Conservation (phyloP, 2,329 filamentous ascomycete species). For the Sordariomycetes sp. region DNA sequence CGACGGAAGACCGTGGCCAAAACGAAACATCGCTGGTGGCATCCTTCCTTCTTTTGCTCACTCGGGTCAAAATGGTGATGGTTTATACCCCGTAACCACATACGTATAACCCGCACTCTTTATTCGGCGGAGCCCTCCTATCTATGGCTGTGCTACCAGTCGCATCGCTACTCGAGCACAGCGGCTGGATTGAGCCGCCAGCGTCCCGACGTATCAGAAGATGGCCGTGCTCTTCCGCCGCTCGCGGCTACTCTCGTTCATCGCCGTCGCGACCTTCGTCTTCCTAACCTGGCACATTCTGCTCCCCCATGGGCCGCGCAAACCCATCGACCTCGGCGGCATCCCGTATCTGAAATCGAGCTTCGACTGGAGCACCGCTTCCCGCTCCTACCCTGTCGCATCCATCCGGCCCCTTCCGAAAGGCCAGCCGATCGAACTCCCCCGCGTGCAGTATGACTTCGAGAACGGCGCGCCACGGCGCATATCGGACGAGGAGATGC, state of each 20-base stretch:
- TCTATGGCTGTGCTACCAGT: background rate
- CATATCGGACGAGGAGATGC: conserved; percentile 4
- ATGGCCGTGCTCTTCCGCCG: conserved; percentile 3
- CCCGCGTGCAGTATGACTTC: conserved; percentile 25
- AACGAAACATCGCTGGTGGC: background rate
- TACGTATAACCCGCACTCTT: background rate
- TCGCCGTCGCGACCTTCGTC: background rate
- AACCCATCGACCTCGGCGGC: background rate
- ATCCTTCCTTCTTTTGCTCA: background rate
- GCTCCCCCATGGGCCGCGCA: background rate
- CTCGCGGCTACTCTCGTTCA: background rate
- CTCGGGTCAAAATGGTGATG: background rate
- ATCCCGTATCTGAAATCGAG: conserved; percentile 13
- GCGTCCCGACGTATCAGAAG: background rate
- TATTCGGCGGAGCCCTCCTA: background rate
- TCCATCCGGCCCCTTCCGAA: conserved; percentile 20
- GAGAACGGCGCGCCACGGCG: conserved; percentile 8
- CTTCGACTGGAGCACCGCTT: conserved; percentile 19
- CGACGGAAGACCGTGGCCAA: no score
- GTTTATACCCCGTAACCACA: background rate
- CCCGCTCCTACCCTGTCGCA: conserved; percentile 16
- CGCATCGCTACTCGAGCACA: background rate
- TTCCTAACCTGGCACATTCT: conserved; percentile 1
- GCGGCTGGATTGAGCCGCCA: background rate
- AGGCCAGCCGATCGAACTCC: conserved; percentile 14